Base-by-base conservation (phyloP, 495 filamentous ascomycete species). In the Podospora didyma region DNA sequence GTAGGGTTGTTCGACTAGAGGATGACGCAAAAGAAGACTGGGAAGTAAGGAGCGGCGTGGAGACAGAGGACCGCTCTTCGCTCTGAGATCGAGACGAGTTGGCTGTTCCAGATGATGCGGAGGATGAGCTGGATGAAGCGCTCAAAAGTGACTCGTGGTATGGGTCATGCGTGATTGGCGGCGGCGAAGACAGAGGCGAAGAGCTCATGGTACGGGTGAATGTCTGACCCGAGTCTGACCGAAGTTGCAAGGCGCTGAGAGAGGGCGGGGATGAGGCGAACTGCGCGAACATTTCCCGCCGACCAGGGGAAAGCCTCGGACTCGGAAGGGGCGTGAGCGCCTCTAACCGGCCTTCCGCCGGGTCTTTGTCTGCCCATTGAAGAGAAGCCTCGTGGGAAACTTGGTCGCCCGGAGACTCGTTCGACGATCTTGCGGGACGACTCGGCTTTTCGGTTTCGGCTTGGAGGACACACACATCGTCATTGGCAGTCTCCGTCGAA, bases 181-280 rank as follows among this genome's bases (percentile, higher is more conserved):
- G 77, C 0, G 77, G 77, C 1, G 76, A 78, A 1, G 76, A 78
- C 22, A 79, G 63, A 0, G 76, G 76, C 0, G 76, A 79, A 0
- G 76, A 79, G 53, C 63, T 65, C 28, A 60, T 60, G 7, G 65
- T 50, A 10, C 47, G 54, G 10, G 60, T 20, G 1, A 48, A 37
- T 1, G 42, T 31, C 12, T 57, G 55, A 16, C 58, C 42, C 2
- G 49, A 35, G 19, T 50, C 23, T 1, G 51, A 39, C 6, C 7
- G 57, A 5, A 42, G 39, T 7, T 31, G 57, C 6, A 53, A 50
- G 12, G 59, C 34, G 34, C 51, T 56, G 12, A 60, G 61, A 17
- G 24, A 19, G 17, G 71, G 69, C 6, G 65, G 70, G 19, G 57
- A 65, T 7, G 67, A 58, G 4, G 31, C 34, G 12, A 62, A 53